Evolutionary conservation across 163 green algal species (phyloP).

Genomic region (Volvox carteri): DNA sequence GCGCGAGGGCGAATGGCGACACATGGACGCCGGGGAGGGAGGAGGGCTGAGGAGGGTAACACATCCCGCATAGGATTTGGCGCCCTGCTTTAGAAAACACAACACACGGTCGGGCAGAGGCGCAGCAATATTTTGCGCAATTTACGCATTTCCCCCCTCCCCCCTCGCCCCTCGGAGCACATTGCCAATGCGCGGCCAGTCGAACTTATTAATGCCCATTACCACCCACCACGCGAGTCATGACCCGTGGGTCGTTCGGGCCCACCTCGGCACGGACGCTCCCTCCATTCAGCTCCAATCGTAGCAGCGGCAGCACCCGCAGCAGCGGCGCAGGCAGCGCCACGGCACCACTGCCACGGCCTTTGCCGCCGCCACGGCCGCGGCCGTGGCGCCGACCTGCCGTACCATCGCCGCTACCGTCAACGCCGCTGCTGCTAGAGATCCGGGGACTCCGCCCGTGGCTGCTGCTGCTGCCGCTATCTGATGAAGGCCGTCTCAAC

Average conservation of each 20-base stretch:
- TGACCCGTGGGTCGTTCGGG: background rate
- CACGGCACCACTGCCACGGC: background rate
- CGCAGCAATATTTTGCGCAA: background rate
- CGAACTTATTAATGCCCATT: background rate
- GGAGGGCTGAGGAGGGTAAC: too few species aligned
- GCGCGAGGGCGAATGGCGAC: too few species aligned
- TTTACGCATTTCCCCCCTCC: background rate
- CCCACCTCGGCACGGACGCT: background rate
- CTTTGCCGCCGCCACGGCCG: background rate
- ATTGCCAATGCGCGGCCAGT: background rate
- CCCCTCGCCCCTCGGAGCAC: too few species aligned
- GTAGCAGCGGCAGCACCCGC: constrained; percentile 23
- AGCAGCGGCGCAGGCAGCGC: background rate
- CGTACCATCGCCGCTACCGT: background rate
- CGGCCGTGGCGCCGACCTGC: background rate
- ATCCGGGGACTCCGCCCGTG: background rate
- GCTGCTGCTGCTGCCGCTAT: constrained; percentile 1
- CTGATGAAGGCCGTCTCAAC: background rate
- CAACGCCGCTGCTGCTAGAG: background rate
- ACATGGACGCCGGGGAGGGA: too few species aligned
- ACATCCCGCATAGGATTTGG: too few species aligned
- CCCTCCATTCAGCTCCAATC: background rate
- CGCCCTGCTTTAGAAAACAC: background rate
- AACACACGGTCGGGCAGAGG: background rate
- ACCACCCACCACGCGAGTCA: background rate